Evolutionary conservation across 2,329 filamentous ascomycete genomes (phyloP), one percentile per base, ranked within the genome.

Genomic region (Xylariaceae sp.): DNA sequence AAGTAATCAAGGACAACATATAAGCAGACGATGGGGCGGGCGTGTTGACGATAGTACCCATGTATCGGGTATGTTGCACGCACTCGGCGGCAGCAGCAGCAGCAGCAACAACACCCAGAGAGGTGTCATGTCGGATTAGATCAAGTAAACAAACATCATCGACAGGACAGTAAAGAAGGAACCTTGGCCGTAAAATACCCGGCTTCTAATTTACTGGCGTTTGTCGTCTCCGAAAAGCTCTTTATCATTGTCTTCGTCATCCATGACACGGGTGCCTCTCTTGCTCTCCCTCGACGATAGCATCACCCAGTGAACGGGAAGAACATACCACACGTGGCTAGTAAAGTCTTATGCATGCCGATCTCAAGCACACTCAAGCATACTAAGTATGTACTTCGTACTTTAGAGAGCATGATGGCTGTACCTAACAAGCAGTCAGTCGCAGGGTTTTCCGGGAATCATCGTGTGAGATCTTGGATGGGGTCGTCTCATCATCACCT

Each of bases 91-190:
- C 34, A n/a, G 45, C 18, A 23, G 17, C 18, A 23, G 17, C 17
- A 18, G 48, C 18, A 23, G 50, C 53, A 34, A 4, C 11, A 7
- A 53, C 34, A n/a, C 8, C 44, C 8, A 51, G 51, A 23, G 58
- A 67, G 62, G 57, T 64, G 65, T 65, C 73, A 72, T 75, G 71
- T 85, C 82, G 84, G 82, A 85, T 85, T 84, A 85, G 82, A 84
- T 85, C 82, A 85, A 85, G 82, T 84, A 77, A 79, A 75, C 23
- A 30, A 70, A 75, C 75, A 70, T 77, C 77, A 78, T 70, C 17
- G 74, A 77, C 75, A 64, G 66, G 57, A 63, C 69, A 70, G 66
- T 67, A 69, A 68, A 63, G 65, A 72, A 71, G 74, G 72, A 82
- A 82, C 82, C 81, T 76, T 75, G 81, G 75, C 63, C 57, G 57